These are phyloP conservation scores for Euphrasia confusa DNA, from an alignment of 257 asterid species.

Conservation along the genomic window DNA sequence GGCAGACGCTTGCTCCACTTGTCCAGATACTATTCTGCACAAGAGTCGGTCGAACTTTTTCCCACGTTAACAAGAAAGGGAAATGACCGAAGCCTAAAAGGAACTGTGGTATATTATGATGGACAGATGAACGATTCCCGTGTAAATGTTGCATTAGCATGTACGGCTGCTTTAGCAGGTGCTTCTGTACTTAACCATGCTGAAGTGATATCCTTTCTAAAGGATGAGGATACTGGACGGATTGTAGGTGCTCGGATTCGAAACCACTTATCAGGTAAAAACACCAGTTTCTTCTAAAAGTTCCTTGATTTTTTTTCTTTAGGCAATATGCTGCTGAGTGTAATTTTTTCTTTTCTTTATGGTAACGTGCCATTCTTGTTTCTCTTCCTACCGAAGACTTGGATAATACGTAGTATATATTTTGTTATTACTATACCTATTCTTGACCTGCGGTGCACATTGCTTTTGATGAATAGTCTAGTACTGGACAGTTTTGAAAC, in stretches of 20 bases:
- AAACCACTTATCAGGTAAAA: slow-evolving; percentile 68
- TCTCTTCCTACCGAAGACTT: neutral
- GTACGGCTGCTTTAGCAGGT: slow-evolving; percentile 94
- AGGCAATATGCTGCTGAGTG: slow-evolving; percentile 8
- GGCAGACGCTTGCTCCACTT: slow-evolving; percentile 78
- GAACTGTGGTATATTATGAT: slow-evolving; percentile 96
- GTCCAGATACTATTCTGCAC: slow-evolving; percentile 85
- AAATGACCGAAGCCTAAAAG: slow-evolving; percentile 74
- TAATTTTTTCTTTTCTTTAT: slow-evolving; percentile 1
- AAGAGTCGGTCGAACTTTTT: slow-evolving; percentile 82
- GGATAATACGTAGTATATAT: neutral
- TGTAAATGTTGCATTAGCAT: slow-evolving; percentile 79
- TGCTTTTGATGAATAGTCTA: slow-evolving; percentile 18
- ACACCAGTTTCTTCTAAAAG: slow-evolving; percentile 15
- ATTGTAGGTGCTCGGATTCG: slow-evolving; percentile 80
- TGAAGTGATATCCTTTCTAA: slow-evolving; percentile 68
- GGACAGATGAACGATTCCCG: slow-evolving; percentile 99
- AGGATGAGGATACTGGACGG: slow-evolving; percentile 60
- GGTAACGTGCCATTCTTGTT: too few relatives aligned
- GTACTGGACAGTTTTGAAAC: neutral
- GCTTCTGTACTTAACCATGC: slow-evolving; percentile 93
- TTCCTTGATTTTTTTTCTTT: slow-evolving; percentile 10
- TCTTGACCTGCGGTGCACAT: slow-evolving; percentile 16
- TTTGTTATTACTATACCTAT: neutral
- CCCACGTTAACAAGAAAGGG: slow-evolving; percentile 86